Conservation (phyloP, 2,329 filamentous ascomycete species). For the Ustilaginoidea virens region DNA sequence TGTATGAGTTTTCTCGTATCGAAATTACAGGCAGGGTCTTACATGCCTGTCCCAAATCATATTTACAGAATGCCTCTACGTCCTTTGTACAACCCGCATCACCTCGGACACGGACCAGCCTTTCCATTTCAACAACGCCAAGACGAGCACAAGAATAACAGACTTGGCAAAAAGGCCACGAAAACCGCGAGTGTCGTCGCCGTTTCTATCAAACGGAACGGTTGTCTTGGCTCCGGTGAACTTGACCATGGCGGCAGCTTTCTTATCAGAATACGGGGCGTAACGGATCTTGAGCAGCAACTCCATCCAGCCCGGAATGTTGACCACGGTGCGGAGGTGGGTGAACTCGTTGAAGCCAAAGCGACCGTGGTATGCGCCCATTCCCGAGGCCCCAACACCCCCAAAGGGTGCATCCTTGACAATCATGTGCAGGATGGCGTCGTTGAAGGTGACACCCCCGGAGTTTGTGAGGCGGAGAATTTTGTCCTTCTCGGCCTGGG, state of each 20-base stretch:
- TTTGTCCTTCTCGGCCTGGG: slow-evolving; percentile 17
- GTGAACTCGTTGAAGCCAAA: slow-evolving; percentile 22
- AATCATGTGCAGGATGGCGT: slow-evolving; percentile 21
- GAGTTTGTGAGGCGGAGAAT: slow-evolving; percentile 16
- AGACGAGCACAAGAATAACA: slow-evolving; percentile 1
- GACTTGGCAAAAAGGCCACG: slow-evolving; percentile 4
- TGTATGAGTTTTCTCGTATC: too few relatives aligned
- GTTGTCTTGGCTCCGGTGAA: slow-evolving; percentile 2
- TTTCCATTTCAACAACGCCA: slow-evolving; percentile 4
- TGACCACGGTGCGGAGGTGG: slow-evolving; percentile 11
- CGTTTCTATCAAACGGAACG: slow-evolving; percentile 5
- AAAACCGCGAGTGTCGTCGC: slow-evolving; percentile 2
- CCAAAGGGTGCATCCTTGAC: slow-evolving; percentile 27
- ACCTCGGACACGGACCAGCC: slow-evolving; percentile 3
- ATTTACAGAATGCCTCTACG: neutral
- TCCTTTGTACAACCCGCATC: slow-evolving; percentile 1
- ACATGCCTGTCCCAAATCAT: too few relatives aligned
- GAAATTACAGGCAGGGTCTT: neutral
- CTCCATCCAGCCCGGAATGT: slow-evolving; percentile 7
- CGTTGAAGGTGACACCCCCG: slow-evolving; percentile 30
- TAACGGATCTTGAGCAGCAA: slow-evolving; percentile 8
- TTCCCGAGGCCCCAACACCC: slow-evolving; percentile 27
- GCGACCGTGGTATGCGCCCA: slow-evolving; percentile 26
- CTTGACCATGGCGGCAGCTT: slow-evolving; percentile 5
- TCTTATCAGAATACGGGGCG: slow-evolving; percentile 9